These are phyloP conservation scores for Fusarium domesticum DNA, from an alignment of 2,329 filamentous ascomycete genomes.

Conservation along the genomic window DNA sequence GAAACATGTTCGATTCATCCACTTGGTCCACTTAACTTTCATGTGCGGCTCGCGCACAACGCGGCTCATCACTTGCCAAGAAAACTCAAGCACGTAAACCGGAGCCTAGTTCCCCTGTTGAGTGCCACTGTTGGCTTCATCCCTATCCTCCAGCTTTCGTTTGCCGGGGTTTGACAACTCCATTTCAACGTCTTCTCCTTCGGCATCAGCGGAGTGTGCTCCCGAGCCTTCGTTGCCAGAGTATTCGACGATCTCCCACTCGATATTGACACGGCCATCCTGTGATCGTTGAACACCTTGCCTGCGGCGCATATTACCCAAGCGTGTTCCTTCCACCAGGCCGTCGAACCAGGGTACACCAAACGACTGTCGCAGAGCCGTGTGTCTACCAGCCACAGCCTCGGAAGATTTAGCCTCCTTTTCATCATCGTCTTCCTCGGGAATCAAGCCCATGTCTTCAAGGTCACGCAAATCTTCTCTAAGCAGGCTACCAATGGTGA, in stretches of 20 bases:
- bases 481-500: slow-evolving; percentile 75
- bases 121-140: slow-evolving; percentile 26
- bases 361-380: slow-evolving; percentile 53
- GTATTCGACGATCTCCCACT: slow-evolving; percentile 85
- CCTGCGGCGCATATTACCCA: slow-evolving; percentile 66
- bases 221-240: slow-evolving; percentile 43
- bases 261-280: slow-evolving; percentile 65
- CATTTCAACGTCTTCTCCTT: slow-evolving; percentile 38
- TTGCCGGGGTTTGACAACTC: slow-evolving; percentile 41
- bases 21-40: too few species aligned
- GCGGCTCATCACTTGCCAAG: too few species aligned
- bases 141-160: slow-evolving; percentile 50
- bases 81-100: too few species aligned
- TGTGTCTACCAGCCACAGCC: slow-evolving; percentile 27
- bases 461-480: slow-evolving; percentile 68
- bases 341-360: slow-evolving; percentile 84
- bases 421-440: slow-evolving; percentile 39
- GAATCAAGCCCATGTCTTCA: slow-evolving; percentile 72
- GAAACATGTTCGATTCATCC: too few species aligned
- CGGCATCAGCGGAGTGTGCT: slow-evolving; percentile 24
- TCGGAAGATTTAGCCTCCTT: slow-evolving; percentile 14
- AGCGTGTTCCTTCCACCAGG: slow-evolving; percentile 70
- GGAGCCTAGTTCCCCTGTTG: slow-evolving; percentile 5
- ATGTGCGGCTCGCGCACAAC: too few species aligned
- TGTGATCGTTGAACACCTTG: slow-evolving; percentile 51